These are phyloP conservation scores for Podosphaera aphanis DNA, from an alignment of 2,329 filamentous ascomycete genomes.

Conservation along the genomic window DNA sequence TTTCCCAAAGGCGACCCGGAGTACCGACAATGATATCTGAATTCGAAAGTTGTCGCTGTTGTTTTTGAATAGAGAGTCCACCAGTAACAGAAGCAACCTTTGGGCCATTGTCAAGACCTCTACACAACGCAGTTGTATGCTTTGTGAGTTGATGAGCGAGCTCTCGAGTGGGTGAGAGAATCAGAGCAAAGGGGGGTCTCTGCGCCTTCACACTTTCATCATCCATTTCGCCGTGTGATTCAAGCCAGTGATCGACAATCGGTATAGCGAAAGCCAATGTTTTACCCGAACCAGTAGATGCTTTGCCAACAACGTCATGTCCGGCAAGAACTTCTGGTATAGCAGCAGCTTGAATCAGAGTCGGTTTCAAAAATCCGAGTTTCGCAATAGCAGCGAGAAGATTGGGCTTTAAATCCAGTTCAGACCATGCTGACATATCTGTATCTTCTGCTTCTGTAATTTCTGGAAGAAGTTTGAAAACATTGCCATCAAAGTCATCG, in stretches of 20 bases:
- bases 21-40: slow-evolving; percentile 89
- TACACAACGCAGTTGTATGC: slow-evolving; percentile 57
- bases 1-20: slow-evolving; percentile 82
- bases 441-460: slow-evolving; percentile 33
- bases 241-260: slow-evolving; percentile 65
- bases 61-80: slow-evolving; percentile 82
- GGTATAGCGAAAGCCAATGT: slow-evolving; percentile 88
- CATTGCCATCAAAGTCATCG: slow-evolving; percentile 11
- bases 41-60: slow-evolving; percentile 58
- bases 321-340: slow-evolving; percentile 68
- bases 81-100: slow-evolving; percentile 79
- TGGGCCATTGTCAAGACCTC: slow-evolving; percentile 32
- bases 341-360: slow-evolving; percentile 52
- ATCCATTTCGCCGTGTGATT: slow-evolving; percentile 20
- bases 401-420: slow-evolving; percentile 47
- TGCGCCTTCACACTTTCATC: slow-evolving; percentile 17
- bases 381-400: slow-evolving; percentile 53
- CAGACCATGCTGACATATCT: slow-evolving; percentile 58
- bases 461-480: slow-evolving; percentile 23
- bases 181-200: slow-evolving; percentile 43
- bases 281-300: slow-evolving; percentile 88
- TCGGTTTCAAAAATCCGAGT: slow-evolving; percentile 60
- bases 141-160: slow-evolving; percentile 75
- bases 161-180: slow-evolving; percentile 81
- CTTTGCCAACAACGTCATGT: slow-evolving; percentile 85